A percentile compares a stretch with the other conserved stretches of the same genome.
Conservation (phyloP, 805 yeast species). For the Pichia thaimueangensis region DNA sequence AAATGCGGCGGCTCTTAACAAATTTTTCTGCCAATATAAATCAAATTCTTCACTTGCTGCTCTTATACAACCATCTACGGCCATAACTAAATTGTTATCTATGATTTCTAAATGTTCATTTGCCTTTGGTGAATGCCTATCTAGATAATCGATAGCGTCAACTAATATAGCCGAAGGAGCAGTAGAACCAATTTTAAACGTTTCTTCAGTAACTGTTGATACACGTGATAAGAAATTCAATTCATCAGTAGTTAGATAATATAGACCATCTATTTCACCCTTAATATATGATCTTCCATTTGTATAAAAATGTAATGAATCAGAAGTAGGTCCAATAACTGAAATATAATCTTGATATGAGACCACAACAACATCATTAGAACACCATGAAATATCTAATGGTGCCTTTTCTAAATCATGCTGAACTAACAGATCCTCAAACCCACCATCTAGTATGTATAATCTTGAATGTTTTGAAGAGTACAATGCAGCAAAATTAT, state of each 20-base stretch:
- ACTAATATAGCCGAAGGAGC: slow-evolving; percentile 75
- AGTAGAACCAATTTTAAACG: slow-evolving; percentile 78
- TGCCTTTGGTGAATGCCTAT: slow-evolving; percentile 68
- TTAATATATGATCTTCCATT: slow-evolving; percentile 36
- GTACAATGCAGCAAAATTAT: slow-evolving; percentile 5
- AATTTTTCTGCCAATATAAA: slow-evolving; percentile 69
- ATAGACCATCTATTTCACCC: slow-evolving; percentile 65
- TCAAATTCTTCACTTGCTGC: slow-evolving; percentile 79
- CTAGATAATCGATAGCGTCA: slow-evolving; percentile 68
- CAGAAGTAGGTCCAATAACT: slow-evolving; percentile 66
- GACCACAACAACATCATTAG: slow-evolving; percentile 70
- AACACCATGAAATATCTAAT: slow-evolving; percentile 65
- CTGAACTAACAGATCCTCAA: slow-evolving; percentile 1
- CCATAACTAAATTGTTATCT: slow-evolving; percentile 42
- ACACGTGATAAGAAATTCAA: slow-evolving; percentile 65
- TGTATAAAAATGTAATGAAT: slow-evolving; percentile 47
- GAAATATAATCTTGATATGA: slow-evolving; percentile 55
- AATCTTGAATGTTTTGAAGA: slow-evolving; percentile 1
- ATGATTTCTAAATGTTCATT: slow-evolving; percentile 63
- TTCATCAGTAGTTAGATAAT: slow-evolving; percentile 50
- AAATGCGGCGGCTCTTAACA: slow-evolving; percentile 75
- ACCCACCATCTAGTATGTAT: slow-evolving; percentile 3
- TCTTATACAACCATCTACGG: slow-evolving; percentile 63
- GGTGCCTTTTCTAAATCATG: neutral
- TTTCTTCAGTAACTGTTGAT: slow-evolving; percentile 44